Evolutionary conservation across 2,329 filamentous ascomycete species (phyloP).

Genomic region (Colletotrichum chlorophyti): DNA sequence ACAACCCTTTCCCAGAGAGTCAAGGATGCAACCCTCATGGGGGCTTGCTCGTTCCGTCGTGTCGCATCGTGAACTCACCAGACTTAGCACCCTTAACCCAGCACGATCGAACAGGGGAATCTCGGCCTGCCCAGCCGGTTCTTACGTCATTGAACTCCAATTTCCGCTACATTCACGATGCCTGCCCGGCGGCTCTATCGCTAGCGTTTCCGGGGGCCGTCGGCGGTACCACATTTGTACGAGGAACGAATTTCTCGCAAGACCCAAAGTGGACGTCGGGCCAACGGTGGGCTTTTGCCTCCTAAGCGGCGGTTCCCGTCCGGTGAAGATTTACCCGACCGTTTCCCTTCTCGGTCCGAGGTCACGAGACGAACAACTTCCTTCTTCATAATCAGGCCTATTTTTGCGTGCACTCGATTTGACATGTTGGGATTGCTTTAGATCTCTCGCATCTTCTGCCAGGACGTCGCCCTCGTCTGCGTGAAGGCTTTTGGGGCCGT

Average conservation of each 20-base stretch:
- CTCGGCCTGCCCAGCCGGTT: not conserved
- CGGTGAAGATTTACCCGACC: conserved; percentile 8
- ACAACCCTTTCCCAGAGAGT: conserved; percentile 2
- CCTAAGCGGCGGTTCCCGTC: not conserved
- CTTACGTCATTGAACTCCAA: conserved; percentile 21
- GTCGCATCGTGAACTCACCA: conserved; percentile 12
- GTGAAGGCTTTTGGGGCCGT: no score
- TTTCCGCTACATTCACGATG: conserved; percentile 21
- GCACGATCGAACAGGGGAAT: not conserved
- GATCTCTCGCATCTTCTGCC: no score
- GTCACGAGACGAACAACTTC: not conserved
- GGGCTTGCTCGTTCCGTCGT: not conserved
- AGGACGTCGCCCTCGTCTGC: no score
- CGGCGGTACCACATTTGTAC: not conserved
- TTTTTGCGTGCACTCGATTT: no score
- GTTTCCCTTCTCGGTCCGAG: not conserved
- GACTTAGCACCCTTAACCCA: not conserved
- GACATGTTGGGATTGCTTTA: no score
- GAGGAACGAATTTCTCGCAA: no score
- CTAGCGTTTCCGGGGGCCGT: conserved; percentile 21
- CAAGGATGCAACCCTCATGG: conserved; percentile 8
- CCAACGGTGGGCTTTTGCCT: not conserved
- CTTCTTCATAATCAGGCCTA: no score
- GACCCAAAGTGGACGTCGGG: not conserved
- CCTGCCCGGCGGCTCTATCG: conserved; percentile 23